A percentile compares a stretch with the other conserved stretches of the same genome.
Evolutionary conservation across 495 filamentous ascomycete genomes (phyloP).

Genomic region (Lophiotrema nucula): DNA sequence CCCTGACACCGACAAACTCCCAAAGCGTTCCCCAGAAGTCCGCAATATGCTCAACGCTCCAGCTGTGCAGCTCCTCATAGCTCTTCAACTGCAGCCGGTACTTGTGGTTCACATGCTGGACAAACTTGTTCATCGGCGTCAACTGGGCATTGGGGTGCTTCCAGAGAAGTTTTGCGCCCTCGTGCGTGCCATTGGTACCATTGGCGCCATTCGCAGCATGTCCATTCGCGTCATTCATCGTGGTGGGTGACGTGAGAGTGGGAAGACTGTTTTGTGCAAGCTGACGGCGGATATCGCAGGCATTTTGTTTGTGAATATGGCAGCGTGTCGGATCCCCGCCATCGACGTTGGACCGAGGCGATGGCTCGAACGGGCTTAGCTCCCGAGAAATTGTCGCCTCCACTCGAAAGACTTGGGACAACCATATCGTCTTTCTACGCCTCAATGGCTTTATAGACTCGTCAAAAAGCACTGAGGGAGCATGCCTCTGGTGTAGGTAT

Average conservation of each 20-base stretch:
- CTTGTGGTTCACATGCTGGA: slow-evolving; percentile 65
- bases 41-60: slow-evolving; percentile 75
- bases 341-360: too few species aligned
- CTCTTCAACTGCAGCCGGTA: slow-evolving; percentile 59
- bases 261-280: neutral
- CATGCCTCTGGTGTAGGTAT: too few species aligned
- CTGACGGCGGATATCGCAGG: slow-evolving; percentile 10
- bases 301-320: neutral
- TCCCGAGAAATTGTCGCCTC: too few species aligned
- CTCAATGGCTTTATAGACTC: too few species aligned
- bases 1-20: slow-evolving; percentile 71
- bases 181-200: slow-evolving; percentile 21
- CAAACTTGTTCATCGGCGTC: slow-evolving; percentile 42
- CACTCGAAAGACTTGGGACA: too few species aligned
- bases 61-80: slow-evolving; percentile 73
- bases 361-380: too few species aligned
- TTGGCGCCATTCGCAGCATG: neutral
- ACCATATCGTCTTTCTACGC: too few species aligned
- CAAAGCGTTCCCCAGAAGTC: slow-evolving; percentile 85
- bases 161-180: slow-evolving; percentile 45
- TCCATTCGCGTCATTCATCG: neutral
- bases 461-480: too few species aligned
- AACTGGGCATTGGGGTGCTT: slow-evolving; percentile 47
- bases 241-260: neutral
- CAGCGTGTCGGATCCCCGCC: neutral